Base-by-base conservation (phyloP, 169 alveolate genomes). In the Toxoplasma gondii region DNA sequence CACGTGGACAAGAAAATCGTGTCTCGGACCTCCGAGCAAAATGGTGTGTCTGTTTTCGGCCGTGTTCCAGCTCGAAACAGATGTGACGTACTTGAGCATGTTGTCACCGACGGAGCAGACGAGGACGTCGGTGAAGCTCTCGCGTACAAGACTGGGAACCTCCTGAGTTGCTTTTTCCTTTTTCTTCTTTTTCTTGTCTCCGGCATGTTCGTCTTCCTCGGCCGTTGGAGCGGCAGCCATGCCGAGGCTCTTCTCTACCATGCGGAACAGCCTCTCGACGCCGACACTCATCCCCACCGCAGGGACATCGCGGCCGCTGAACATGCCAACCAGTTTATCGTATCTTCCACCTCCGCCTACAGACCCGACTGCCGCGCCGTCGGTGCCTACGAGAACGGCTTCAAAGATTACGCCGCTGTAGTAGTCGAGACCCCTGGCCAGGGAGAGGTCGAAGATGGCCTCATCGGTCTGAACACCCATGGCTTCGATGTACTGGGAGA, bases 281-380 rank as follows among this genome's bases (percentile, higher is more conserved):
- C 99, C 99, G 19, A 99, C 97, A 74, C 99, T 98, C 84, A 98
- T 98, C 39, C 99, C 99, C 31, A 99, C 99, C 19, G 99, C 98
- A 27, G 99, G 99, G 43, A 98, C 96, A 45, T 94, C 92, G 88
- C 97, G 97, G 43, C 97, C 97, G 67, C 98, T 95, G 92, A 98
- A 98, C 97, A 98, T 98, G 39, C 99, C 99, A 44, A 99, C 98
- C 49, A 99, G 97, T 39, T 97, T 97, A 94, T 99, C 99, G 94
- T 99, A 99, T 91, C 99, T 95, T 24, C 99, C 99, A 29, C 99
- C 99, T 22, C 99, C 99, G n/a, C 99, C 99, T 31, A 99, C 98
- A 39, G 99, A 98, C 7, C 90, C 90, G 9, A 82, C 90, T 19
- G 41, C 41, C 45, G 41, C 87, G 27, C 90, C 90, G 17, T 41